Conservation (phyloP, 345 rosid genomes). For the Pseudoturritis turrita region DNA sequence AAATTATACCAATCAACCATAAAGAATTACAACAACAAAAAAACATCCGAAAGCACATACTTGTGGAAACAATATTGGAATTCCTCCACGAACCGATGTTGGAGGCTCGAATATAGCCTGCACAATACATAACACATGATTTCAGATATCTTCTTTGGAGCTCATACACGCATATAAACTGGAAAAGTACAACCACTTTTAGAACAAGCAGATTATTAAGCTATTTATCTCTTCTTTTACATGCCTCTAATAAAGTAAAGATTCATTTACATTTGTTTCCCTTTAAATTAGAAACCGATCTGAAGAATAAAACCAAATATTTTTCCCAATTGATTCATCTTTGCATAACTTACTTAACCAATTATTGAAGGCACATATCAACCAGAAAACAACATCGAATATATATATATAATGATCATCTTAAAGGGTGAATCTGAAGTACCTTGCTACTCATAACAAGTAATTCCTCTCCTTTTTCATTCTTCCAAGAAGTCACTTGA, state of each 20-base stretch:
- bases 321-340: not conserved
- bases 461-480: conserved; percentile 68
- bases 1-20: not conserved
- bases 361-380: not conserved
- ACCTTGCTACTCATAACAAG: conserved; percentile 87
- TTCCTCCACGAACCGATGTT: conserved; percentile 84
- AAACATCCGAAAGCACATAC: conserved; percentile 37
- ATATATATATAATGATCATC: not conserved
- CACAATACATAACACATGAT: conserved; percentile 15
- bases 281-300: not conserved
- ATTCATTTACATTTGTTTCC: not conserved
- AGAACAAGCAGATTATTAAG: not conserved
- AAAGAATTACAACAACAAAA: not conserved
- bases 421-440: not conserved
- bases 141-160: not conserved
- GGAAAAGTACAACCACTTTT: not conserved
- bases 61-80: conserved; percentile 89
- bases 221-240: not conserved
- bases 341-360: not conserved
- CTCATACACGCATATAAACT: not conserved
- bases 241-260: not conserved
- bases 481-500: conserved; percentile 90
- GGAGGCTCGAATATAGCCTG: conserved; percentile 69
- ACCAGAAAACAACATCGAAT: not conserved
- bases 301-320: not conserved